These are phyloP conservation scores for Malus asiatica DNA, from an alignment of 306 rosid species.

Conservation along the genomic window DNA sequence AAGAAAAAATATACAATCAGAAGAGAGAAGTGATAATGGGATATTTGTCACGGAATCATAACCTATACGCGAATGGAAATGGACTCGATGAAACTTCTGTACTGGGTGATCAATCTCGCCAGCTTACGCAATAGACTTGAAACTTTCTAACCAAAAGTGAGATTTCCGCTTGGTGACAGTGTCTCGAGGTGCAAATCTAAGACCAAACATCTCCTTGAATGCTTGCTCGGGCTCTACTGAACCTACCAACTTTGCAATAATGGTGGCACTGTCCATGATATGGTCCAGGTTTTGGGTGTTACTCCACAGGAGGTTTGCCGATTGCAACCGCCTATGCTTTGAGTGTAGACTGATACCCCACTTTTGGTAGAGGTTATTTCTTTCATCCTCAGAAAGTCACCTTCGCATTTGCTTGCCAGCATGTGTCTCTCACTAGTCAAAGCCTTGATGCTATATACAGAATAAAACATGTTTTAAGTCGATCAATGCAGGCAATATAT, in stretches of 20 bases:
- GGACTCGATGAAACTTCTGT: constrained; percentile 13
- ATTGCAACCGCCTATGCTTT: constrained; percentile 57
- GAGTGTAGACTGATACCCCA: constrained; percentile 68
- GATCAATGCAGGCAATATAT: neutral
- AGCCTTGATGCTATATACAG: constrained; percentile 36
- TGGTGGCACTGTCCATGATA: constrained; percentile 60
- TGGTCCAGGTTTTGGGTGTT: constrained; percentile 49
- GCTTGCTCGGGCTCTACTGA: constrained; percentile 70
- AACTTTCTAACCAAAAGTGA: constrained; percentile 37
- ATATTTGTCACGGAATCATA: constrained; percentile 12
- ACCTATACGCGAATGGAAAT: constrained; percentile 16
- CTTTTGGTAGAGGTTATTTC: constrained; percentile 54
- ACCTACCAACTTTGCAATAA: constrained; percentile 73
- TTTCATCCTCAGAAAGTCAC: constrained; percentile 47
- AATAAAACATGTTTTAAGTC: neutral
- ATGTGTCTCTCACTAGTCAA: constrained; percentile 62
- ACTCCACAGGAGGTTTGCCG: constrained; percentile 61
- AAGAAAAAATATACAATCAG: constrained; percentile 10
- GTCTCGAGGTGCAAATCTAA: constrained; percentile 71
- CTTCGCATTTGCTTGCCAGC: constrained; percentile 71
- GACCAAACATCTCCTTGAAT: constrained; percentile 96
- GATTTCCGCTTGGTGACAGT: constrained; percentile 27
- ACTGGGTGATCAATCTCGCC: neutral
- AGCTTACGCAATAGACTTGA: constrained; percentile 45
- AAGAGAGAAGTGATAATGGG: neutral